Evolutionary conservation across 2,329 filamentous ascomycete genomes (phyloP), one percentile per base, ranked within the genome.

Genomic region (Plectosphaerella plurivora): DNA sequence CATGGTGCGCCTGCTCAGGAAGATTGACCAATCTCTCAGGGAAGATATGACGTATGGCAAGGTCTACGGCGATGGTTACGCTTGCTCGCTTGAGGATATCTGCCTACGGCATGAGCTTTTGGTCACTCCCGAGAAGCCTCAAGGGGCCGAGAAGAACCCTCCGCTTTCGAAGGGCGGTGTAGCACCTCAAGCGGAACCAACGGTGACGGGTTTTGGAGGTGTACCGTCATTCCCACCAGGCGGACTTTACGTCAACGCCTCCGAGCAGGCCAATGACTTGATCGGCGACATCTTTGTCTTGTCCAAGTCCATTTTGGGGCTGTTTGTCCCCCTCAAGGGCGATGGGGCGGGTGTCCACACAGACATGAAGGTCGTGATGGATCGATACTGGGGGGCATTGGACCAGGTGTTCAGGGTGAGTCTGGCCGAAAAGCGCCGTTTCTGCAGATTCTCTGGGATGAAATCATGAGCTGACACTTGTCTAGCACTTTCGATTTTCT

Each of bases 381-480:
- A 20, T 45, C 37, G 49, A 11, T 50, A 35, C 39, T 50, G 49
- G 49, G 49, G 49, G 15, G 24, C 22, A 15, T 28, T 50, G 25
- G 49, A 50, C 20, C 16, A 12, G 15, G 14, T 50, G 11, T 50
- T 50, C 20, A 50, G 49, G 15, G 49, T 50, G 37, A 45, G 49
- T 45, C 9, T 2, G 8, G 7, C 25, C 41, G 18, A 5, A 11
- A 8, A 5, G 11, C 3, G 14, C 6, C 9, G 12, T 44, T 12
- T 3, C n/a, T 41, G 33, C 22, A 14, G 22, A 22, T 22, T 5
- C n/a, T n/a, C n/a, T n/a, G n/a, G n/a, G 22, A 33, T 33, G 28
- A 33, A 5, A 5, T 33, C 8, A 12, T 33, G 37, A 14, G 37
- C 37, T 39, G 5, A 39, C 37, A 14, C n/a, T 14, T 7, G 3